A percentile compares a stretch with the other conserved stretches of the same genome.
These are phyloP conservation scores for Coprinellus aureogranulatus DNA, from an alignment of 768 basidiomycete genomes.

Conservation along the genomic window DNA sequence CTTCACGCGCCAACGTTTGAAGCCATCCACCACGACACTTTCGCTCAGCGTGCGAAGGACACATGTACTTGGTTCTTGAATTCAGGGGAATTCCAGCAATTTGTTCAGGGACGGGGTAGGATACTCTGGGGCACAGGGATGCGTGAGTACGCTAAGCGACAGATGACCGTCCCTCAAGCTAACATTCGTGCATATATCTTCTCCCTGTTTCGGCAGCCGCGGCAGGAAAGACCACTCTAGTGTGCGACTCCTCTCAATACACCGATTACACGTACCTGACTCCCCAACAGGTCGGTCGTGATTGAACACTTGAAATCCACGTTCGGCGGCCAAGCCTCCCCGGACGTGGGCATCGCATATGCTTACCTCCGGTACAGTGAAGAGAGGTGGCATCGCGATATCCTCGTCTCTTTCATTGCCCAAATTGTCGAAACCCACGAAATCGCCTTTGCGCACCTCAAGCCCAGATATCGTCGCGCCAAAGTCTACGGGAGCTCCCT, in stretches of 20 bases:
- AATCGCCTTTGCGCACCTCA: neutral
- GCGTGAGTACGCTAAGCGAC: neutral
- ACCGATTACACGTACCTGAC: neutral
- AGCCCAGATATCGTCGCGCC: neutral
- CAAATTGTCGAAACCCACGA: neutral
- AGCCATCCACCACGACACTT: neutral
- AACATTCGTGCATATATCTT: no score
- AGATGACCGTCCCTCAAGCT: no score
- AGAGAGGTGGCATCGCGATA: no score
- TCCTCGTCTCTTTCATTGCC: no score
- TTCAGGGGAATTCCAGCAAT: neutral
- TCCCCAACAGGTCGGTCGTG: no score
- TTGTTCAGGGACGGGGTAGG: neutral
- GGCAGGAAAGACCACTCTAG: neutral
- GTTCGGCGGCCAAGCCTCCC: no score
- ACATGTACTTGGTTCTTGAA: neutral
- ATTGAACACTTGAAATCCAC: no score
- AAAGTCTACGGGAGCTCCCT: neutral
- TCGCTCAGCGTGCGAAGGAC: neutral
- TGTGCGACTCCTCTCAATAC: neutral
- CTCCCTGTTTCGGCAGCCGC: neutral
- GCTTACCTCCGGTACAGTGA: no score
- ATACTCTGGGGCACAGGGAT: constrained; percentile 1
- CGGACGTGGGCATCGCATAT: no score
- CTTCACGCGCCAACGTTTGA: neutral